Conservation (phyloP, 805 yeast species). For the Candida arabinofermentans region DNA sequence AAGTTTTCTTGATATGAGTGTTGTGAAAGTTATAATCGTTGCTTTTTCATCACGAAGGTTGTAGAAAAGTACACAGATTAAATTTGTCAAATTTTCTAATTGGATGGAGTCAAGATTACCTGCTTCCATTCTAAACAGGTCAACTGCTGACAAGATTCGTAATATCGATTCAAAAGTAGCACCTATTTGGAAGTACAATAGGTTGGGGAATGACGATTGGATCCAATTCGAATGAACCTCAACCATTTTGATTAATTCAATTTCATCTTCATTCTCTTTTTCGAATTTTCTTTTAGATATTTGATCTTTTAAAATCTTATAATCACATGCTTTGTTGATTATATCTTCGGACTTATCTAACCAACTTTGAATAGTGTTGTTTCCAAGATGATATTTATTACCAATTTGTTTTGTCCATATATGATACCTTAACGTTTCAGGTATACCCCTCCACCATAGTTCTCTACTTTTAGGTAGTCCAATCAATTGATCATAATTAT, state of each 20-base stretch:
- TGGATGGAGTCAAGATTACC: constrained; percentile 9
- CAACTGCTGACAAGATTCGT: constrained; percentile 20
- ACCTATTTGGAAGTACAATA: constrained; percentile 28
- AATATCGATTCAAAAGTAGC: constrained; percentile 27
- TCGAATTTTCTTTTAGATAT: constrained; percentile 12
- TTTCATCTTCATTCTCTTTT: constrained; percentile 7
- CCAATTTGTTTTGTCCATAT: constrained; percentile 52
- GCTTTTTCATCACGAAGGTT: constrained; percentile 20
- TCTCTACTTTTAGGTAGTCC: constrained; percentile 41
- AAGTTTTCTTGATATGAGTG: constrained; percentile 25
- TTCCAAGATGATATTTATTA: constrained; percentile 27
- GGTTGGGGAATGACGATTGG: constrained; percentile 26
- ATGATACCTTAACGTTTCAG: constrained; percentile 37
- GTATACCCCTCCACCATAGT: constrained; percentile 60
- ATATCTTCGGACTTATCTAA: constrained; percentile 18
- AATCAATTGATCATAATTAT: constrained; percentile 33
- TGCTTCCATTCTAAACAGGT: constrained; percentile 12
- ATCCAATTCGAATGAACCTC: constrained; percentile 22
- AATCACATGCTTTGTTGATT: constrained; percentile 28
- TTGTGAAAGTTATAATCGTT: constrained; percentile 24
- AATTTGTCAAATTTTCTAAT: constrained; percentile 15
- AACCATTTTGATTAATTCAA: constrained; percentile 16
- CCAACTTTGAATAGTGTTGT: constrained; percentile 12
- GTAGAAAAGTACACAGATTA: constrained; percentile 25
- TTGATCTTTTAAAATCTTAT: constrained; percentile 19